Conservation (phyloP, 352 stramenopile genomes). For the Globisporangium radiosum region DNA sequence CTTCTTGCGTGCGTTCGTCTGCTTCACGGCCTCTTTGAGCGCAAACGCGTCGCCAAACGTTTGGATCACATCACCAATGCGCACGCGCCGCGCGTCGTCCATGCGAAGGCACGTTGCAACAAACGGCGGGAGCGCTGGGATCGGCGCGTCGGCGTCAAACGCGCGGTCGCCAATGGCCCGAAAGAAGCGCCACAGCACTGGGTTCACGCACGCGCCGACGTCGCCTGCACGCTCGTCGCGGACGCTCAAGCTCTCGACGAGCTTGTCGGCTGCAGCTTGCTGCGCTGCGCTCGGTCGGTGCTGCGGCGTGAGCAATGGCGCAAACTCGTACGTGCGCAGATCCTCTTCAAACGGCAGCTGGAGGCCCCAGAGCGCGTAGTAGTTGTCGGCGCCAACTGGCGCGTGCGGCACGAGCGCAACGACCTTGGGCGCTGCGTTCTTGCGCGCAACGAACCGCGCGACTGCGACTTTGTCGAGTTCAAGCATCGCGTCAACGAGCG, state of each 20-base stretch:
- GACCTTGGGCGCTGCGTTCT: conserved; percentile 76
- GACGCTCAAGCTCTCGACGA: conserved; percentile 73
- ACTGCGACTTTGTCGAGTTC: conserved; percentile 54
- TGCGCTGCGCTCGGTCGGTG: conserved; percentile 45
- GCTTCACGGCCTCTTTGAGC: conserved; percentile 69
- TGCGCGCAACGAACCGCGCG: conserved; percentile 68
- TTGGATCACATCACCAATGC: conserved; percentile 54
- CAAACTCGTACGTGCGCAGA: conserved; percentile 71
- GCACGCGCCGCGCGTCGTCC: conserved; percentile 33
- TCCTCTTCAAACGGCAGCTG: conserved; percentile 80
- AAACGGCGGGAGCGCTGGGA: conserved; percentile 48
- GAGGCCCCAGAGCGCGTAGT: conserved; percentile 67
- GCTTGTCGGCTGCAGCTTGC: conserved; percentile 48
- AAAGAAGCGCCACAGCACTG: conserved; percentile 68
- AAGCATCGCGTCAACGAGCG: conserved; percentile 62
- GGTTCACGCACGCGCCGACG: conserved; percentile 61
- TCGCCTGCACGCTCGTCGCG: conserved; percentile 55
- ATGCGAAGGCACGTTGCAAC: conserved; percentile 61
- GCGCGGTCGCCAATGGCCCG: conserved; percentile 50
- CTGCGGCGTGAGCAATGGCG: conserved; percentile 49
- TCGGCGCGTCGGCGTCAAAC: conserved; percentile 34
- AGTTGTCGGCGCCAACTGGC: conserved; percentile 35
- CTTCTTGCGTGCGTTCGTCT: conserved; percentile 58
- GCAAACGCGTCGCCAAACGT: conserved; percentile 69
- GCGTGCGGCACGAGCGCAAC: conserved; percentile 59